Evolutionary conservation across 192 early-diverging fungal genomes (phyloP), one percentile per base, ranked within the genome.

Genomic region (Entrophospora sp.): DNA sequence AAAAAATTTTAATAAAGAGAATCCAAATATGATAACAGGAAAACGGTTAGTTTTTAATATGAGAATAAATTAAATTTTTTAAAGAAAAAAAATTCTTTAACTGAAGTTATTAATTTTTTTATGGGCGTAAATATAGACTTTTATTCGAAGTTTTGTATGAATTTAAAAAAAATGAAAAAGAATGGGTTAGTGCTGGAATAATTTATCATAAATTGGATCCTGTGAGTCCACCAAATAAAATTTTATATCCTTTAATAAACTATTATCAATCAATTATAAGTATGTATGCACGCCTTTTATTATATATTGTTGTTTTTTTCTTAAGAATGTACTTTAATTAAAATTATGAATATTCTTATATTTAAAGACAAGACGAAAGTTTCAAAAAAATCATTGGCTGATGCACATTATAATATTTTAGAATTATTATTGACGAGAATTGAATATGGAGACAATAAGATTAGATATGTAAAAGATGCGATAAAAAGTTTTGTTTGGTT

Each of bases 161-260:
- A 27, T 49, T 51, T 64, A 16, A 44, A 51, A 51, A 30, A 10
- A 6, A 34, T 28, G 34, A 64, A 14, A 7, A 8, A 10, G 32
- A 64, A 51, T 64, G 62, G 62, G 35, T 64, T 9, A 6, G 34
- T 5, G 46, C 35, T 10, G 62, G 45, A 10, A 51, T 51, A 46
- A 4, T 7, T 25, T 64, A 64, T 64, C 62, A 64, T 36, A 28
- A 20, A 25, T 25, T 64, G 45, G 62, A 64, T 37, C 62, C 62
- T 1, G 32, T 51, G 1, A 51, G 62, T 18, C 48, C 34, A 3
- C 45, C 43, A 27, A 46, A 64, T 22, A 5, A 10, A 5, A 31
- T 36, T 3, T 24, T 64, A 25, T 25, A 51, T 40, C 44, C 46
- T 25, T 36, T 64, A 22, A 51, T 48, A 5, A 30, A 64, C 2